Base-by-base conservation (phyloP, 768 basidiomycete species). In the Hericium coralloides region DNA sequence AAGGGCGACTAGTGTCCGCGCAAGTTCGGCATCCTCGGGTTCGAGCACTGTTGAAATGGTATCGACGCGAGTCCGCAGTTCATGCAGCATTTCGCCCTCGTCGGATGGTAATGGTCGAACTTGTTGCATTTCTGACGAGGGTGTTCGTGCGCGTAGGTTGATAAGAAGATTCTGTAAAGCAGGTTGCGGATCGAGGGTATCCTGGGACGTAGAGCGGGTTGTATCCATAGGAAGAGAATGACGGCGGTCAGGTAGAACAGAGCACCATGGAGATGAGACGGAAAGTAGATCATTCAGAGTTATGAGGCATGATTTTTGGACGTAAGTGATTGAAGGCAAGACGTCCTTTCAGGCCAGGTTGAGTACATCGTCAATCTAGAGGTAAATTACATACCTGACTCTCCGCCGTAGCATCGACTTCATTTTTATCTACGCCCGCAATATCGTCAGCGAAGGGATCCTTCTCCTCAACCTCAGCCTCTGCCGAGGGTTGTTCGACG, bases 301-400 rank as follows among this genome's bases (percentile, higher is more conserved):
- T 74, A 83, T 83, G 23, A 92, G 64, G 66, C 87, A 90, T 17
- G 87, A 87, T 58, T 76, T 79, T 63, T 89, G 84, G 36, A 92
- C 87, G 55, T 79, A 77, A 14, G 77, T 73, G 60, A 92, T 84
- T n/a, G 88, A 90, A 9, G 85, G 81, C 62, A 85, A 72, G 38
- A 89, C 71, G 60, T 87, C 82, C 59, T 75, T 22, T 9, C 1
- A 52, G n/a, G 31, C n/a, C 12, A 52, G 31, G 31, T 17, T 7
- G 31, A 52, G 18, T 23, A 31, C 49, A 50, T 23, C 18, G 49
- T 17, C 18, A 15, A 23, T 14, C 4, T 12, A 23, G 22, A 23
- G 7, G 7, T 22, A 50, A 17, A 18, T 5, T 26, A 12, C 52
- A 20, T 12, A 52, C 52, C 52, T 52, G 52, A n/a, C n/a, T 45